phyloP scores from a whole-genome alignment of 202 grass and related monocot genomes.

The Musa balbisiana region DNA sequence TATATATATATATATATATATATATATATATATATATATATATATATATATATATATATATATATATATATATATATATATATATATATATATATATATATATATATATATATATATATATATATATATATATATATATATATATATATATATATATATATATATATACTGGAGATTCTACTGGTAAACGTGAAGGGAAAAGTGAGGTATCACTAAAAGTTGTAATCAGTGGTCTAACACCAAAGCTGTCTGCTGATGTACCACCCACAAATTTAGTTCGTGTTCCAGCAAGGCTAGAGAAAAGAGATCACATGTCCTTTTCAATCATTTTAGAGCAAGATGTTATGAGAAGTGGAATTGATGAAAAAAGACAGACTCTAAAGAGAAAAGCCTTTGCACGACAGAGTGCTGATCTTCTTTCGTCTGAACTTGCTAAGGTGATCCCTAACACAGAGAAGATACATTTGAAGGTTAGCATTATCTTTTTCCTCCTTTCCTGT shows the following conservation, averaged over 20 bases:
- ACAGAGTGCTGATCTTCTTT: constrained; percentile 44
- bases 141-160: too few species aligned
- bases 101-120: too few species aligned
- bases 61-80: too few species aligned
- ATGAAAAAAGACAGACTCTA: constrained; percentile 24
- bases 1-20: too few species aligned
- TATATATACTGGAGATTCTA: constrained; percentile 45
- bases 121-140: too few species aligned
- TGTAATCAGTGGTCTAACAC: constrained; percentile 29
- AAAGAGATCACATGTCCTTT: constrained; percentile 56
- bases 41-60: too few species aligned
- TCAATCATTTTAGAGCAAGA: constrained; percentile 60
- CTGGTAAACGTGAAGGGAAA: constrained; percentile 42
- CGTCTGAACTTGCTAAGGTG: constrained; percentile 64
- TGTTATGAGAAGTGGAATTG: constrained; percentile 32
- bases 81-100: too few species aligned
- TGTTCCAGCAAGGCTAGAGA: constrained; percentile 80
- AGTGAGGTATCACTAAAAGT: constrained; percentile 45
- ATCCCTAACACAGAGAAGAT: constrained; percentile 49
- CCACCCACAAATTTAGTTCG: constrained; percentile 37
- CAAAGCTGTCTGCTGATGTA: constrained; percentile 21
- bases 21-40: too few species aligned
- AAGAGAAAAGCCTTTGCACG: constrained; percentile 38
- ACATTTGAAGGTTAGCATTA: constrained; percentile 41
- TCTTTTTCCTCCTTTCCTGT: constrained; percentile 1